Base-by-base conservation (phyloP, 805 yeast genomes). In the Nakazawaea populi region DNA sequence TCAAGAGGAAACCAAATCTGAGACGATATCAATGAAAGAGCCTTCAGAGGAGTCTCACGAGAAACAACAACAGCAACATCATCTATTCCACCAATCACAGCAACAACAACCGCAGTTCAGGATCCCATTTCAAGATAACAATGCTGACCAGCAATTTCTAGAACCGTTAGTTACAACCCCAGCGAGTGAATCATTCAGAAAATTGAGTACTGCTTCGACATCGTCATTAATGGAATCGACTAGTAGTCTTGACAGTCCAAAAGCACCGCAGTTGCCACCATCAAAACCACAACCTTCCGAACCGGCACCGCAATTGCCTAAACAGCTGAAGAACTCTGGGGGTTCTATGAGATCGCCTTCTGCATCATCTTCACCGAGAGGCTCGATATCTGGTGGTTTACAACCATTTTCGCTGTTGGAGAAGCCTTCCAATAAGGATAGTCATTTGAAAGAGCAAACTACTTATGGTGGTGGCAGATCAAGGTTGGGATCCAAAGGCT, bases 61-160 rank as follows among this genome's bases (percentile, higher is more conserved):
- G 11, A 8, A 8, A 32, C 35, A 32, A 32, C 35, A 32, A 32
- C 11, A 8, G 11, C 35, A 32, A 32, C 35, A 18, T 18, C 24
- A 18, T 18, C 24, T 18, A 18, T 18, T 18, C 3, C 24, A 18
- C 24, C 24, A 18, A 18, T 18, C 24, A 18, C 24, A 32, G 11
- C 35, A 12, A 18, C 18, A 37, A 37, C 40, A 37, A n/a, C 87
- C 86, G 2, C 75, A 69, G 45, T 86, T 86, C 61, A 73, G 94
- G 59, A 70, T 81, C 12, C 92, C 92, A 0, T 86, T 85, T 60
- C 89, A 83, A 60, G 87, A 83, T 1, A 53, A 54, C 10, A 49
- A 65, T 5, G 28, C 65, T 58, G 46, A 58, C 55, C 18, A 60
- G 65, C 44, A 53, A 56, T 1, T 6, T 43, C 3, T 45, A 24